Percentiles rank a stretch among this genome's conserved stretches.
These are phyloP conservation scores for Geotrichum bryndzae DNA, from an alignment of 1,139 yeast genomes.

Conservation along the genomic window DNA sequence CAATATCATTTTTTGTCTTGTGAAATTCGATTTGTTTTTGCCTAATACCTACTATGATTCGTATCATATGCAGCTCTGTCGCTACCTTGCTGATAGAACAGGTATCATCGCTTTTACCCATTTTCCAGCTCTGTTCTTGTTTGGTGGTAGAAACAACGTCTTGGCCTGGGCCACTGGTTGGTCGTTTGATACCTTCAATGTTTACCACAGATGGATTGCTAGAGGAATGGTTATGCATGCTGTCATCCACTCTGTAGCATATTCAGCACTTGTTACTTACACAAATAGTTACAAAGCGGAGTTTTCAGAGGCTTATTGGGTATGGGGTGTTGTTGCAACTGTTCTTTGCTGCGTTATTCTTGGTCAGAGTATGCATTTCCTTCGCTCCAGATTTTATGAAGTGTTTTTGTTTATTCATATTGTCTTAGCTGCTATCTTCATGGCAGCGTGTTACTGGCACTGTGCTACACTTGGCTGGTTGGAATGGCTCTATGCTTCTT, in stretches of 20 bases:
- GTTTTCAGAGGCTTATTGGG: slow-evolving; percentile 35
- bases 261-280: slow-evolving; percentile 28
- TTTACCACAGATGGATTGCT: slow-evolving; percentile 58
- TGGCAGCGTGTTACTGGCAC: slow-evolving; percentile 42
- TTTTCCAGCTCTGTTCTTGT: slow-evolving; percentile 47
- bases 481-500: slow-evolving; percentile 36
- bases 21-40: slow-evolving; percentile 20
- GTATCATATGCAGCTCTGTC: slow-evolving; percentile 21
- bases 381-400: slow-evolving; percentile 41
- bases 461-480: slow-evolving; percentile 37
- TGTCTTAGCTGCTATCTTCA: slow-evolving; percentile 34
- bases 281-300: slow-evolving; percentile 30
- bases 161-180: slow-evolving; percentile 53
- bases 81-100: slow-evolving; percentile 46
- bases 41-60: slow-evolving; percentile 19
- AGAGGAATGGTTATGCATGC: slow-evolving; percentile 48
- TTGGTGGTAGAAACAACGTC: slow-evolving; percentile 61
- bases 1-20: slow-evolving; percentile 26
- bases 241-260: slow-evolving; percentile 32
- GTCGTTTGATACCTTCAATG: slow-evolving; percentile 53
- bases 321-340: slow-evolving; percentile 39
- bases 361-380: slow-evolving; percentile 28
- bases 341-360: slow-evolving; percentile 27
- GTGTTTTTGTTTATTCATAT: slow-evolving; percentile 42
- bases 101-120: slow-evolving; percentile 49